Evolutionary conservation across 257 asterid species (phyloP).

Genomic region (Solanum tarapatanum): DNA sequence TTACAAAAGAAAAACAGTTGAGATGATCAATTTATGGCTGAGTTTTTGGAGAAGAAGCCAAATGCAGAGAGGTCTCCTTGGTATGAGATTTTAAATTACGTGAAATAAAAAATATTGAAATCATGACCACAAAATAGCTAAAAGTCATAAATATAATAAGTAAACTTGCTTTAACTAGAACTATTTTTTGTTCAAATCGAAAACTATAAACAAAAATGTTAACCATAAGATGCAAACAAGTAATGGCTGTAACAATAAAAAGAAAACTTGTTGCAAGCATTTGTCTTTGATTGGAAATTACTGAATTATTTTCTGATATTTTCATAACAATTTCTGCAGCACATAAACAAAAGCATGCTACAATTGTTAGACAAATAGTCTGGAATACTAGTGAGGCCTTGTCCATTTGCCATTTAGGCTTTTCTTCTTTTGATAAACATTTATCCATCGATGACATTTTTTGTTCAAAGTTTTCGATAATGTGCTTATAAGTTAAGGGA

Average conservation of each 20-base stretch:
- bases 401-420: not conserved
- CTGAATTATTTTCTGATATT: not conserved
- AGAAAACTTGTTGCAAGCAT: not conserved
- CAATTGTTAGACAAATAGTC: not conserved
- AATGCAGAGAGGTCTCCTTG: too few species aligned
- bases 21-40: too few species aligned
- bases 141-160: not conserved
- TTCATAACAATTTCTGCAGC: not conserved
- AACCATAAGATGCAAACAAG: not conserved
- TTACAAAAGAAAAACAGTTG: too few species aligned
- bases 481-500: not conserved
- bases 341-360: not conserved
- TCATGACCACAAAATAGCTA: not conserved
- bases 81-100: too few species aligned
- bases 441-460: not conserved
- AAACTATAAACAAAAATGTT: not conserved
- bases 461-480: not conserved
- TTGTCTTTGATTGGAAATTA: not conserved
- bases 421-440: not conserved
- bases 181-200: not conserved
- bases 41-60: too few species aligned
- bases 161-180: not conserved
- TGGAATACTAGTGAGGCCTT: not conserved
- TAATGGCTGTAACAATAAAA: not conserved
- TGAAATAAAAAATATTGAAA: not conserved